Percentiles rank a stretch among this genome's conserved stretches.
Evolutionary conservation across 441 rosid genomes (phyloP).

Genomic region (Gossypium gossypioides): DNA sequence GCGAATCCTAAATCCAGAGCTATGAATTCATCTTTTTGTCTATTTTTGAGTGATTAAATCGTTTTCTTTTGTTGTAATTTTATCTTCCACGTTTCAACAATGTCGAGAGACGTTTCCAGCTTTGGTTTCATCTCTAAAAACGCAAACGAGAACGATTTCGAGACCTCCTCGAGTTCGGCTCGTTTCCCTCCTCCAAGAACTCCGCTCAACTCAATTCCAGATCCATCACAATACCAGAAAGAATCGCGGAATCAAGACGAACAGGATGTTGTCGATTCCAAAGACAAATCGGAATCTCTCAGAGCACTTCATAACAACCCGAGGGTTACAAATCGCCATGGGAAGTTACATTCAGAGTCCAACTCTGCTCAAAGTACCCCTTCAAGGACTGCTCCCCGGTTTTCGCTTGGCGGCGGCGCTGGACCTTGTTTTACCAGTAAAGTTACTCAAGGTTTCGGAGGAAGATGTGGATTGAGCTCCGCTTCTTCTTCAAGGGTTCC

Average conservation of each 20-base stretch:
- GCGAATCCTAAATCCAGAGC: background rate
- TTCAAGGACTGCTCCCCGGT: conserved; percentile 49
- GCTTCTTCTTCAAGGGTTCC: conserved; percentile 38
- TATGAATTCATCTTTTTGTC: background rate
- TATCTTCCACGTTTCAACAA: conserved; percentile 16
- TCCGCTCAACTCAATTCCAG: conserved; percentile 68
- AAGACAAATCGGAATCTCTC: conserved; percentile 28
- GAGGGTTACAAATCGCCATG: conserved; percentile 35
- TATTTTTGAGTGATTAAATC: background rate
- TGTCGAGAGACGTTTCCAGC: conserved; percentile 31
- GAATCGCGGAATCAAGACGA: conserved; percentile 18
- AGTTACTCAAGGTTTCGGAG: conserved; percentile 27
- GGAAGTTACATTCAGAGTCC: conserved; percentile 50
- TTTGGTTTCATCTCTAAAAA: conserved; percentile 25
- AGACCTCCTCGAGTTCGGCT: conserved; percentile 22
- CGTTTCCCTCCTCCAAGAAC: conserved; percentile 61
- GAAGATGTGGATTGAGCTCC: conserved; percentile 45
- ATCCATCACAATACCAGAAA: conserved; percentile 55
- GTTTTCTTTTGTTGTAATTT: background rate
- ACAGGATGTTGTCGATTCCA: conserved; percentile 27
- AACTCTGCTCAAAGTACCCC: conserved; percentile 73
- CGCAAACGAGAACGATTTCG: conserved; percentile 60
- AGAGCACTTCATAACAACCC: conserved; percentile 31
- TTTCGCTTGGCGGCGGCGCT: conserved; percentile 39
- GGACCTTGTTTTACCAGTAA: conserved; percentile 26